These are phyloP conservation scores for Pseudocercospora pini-densiflorae DNA, from an alignment of 2,329 filamentous ascomycete genomes.

Conservation along the genomic window DNA sequence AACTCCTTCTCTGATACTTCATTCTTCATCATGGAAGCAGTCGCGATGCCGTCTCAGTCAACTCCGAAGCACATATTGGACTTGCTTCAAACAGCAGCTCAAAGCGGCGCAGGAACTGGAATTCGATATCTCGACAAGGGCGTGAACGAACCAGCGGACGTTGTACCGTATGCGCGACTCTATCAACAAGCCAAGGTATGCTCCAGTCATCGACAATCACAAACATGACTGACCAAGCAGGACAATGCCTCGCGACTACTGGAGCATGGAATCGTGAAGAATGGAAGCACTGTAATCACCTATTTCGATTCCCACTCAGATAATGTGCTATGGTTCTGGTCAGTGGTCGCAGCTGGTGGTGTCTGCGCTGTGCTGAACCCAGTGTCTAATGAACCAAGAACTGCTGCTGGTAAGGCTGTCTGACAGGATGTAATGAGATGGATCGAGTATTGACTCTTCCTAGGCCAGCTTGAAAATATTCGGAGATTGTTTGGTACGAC, in stretches of 20 bases:
- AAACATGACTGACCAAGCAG: conserved; percentile 8
- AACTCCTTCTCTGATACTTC: background rate
- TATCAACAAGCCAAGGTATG: conserved; percentile 25
- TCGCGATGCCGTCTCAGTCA: background rate
- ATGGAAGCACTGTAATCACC: conserved; percentile 25
- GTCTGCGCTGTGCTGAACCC: conserved; percentile 26
- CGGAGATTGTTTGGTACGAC: conserved; percentile 22
- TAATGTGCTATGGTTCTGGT: conserved; percentile 50
- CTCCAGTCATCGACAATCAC: background rate
- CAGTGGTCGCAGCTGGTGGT: conserved; percentile 42
- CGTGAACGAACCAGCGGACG: conserved; percentile 13
- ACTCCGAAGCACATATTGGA: conserved; percentile 21
- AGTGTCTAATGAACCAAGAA: conserved; percentile 30
- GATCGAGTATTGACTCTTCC: background rate
- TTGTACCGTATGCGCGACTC: conserved; percentile 20
- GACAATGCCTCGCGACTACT: conserved; percentile 21
- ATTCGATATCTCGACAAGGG: conserved; percentile 22
- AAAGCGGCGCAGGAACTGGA: conserved; percentile 8
- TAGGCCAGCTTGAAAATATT: conserved; percentile 26
- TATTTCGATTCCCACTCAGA: conserved; percentile 47
- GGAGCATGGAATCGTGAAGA: conserved; percentile 23
- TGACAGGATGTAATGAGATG: too few species aligned
- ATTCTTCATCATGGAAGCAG: background rate
- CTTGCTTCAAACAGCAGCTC: conserved; percentile 20
- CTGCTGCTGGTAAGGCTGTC: conserved; percentile 19